Percentiles rank a stretch among this genome's conserved stretches.
Conservation (phyloP, 257 asterid species). For the Nicotiana obtusifolia region DNA sequence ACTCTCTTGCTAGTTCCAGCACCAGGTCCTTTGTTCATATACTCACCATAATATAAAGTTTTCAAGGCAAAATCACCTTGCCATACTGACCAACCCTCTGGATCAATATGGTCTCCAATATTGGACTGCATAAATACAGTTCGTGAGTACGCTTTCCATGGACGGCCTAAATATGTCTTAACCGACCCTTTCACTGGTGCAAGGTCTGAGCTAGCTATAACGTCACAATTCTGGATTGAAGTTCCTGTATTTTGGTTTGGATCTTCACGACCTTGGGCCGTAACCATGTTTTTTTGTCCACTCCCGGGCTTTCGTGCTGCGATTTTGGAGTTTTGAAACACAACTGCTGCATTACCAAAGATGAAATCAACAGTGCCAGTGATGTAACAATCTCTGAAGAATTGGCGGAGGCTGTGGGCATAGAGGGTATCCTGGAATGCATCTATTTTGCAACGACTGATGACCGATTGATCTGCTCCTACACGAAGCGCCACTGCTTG, state of each 20-base stretch:
- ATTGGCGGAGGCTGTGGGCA: constrained; percentile 19
- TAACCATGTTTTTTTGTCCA: constrained; percentile 12
- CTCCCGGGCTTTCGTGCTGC: constrained; percentile 11
- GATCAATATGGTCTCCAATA: constrained; percentile 15
- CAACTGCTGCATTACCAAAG: constrained; percentile 24
- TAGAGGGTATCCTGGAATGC: constrained; percentile 24
- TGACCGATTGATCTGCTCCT: constrained; percentile 13
- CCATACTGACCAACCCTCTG: constrained; percentile 20
- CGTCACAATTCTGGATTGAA: constrained; percentile 14
- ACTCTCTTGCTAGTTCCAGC: constrained; percentile 14
- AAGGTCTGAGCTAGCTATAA: constrained; percentile 12
- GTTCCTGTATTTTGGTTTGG: constrained; percentile 10
- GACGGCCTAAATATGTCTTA: constrained; percentile 20
- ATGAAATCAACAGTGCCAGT: constrained; percentile 26
- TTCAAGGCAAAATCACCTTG: constrained; percentile 6
- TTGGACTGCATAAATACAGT: constrained; percentile 14
- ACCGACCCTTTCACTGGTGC: not conserved
- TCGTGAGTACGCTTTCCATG: constrained; percentile 19
- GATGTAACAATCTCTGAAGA: constrained; percentile 20
- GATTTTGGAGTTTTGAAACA: constrained; percentile 14
- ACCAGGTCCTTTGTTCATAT: constrained; percentile 20
- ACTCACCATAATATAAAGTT: constrained; percentile 21
- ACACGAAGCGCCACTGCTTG: constrained; percentile 24
- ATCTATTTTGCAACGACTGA: constrained; percentile 16
- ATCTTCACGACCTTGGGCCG: constrained; percentile 23